phyloP scores from a whole-genome alignment of 2,329 filamentous ascomycete genomes.

The Aspergillus proliferans region DNA sequence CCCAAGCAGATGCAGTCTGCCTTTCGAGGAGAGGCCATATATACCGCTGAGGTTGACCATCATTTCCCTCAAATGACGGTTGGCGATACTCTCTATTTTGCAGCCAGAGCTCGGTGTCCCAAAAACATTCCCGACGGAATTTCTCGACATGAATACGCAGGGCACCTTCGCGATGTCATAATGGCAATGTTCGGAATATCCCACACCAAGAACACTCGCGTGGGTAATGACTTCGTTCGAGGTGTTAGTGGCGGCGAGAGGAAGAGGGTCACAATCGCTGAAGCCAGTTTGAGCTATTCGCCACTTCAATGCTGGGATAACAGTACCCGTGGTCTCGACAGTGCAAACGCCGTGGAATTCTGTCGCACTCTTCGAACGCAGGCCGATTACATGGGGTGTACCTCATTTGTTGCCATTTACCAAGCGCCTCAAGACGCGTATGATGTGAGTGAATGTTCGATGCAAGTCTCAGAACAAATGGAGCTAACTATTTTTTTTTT shows the following conservation, averaged over 20 bases:
- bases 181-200: slow-evolving; percentile 41
- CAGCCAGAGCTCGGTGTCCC: background rate
- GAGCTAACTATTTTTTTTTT: no score
- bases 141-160: slow-evolving; percentile 36
- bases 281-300: slow-evolving; percentile 44
- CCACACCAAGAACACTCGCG: slow-evolving; percentile 48
- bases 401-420: slow-evolving; percentile 53
- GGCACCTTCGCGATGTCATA: slow-evolving; percentile 40
- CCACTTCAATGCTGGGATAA: slow-evolving; percentile 46
- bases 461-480: no score
- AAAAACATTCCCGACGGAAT: background rate
- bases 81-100: background rate
- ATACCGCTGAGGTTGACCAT: background rate
- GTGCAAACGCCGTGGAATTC: slow-evolving; percentile 53
- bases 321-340: slow-evolving; percentile 46
- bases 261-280: slow-evolving; percentile 59
- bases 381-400: slow-evolving; percentile 45
- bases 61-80: background rate
- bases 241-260: slow-evolving; percentile 57
- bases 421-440: slow-evolving; percentile 44
- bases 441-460: slow-evolving; percentile 23
- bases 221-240: slow-evolving; percentile 51
- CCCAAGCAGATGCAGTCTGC: background rate
- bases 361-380: slow-evolving; percentile 46
- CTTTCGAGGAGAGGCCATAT: background rate